Evolutionary conservation across 2,329 filamentous ascomycete species (phyloP), one percentile per base, ranked within the genome.

Genomic region (Fusarium secorum): DNA sequence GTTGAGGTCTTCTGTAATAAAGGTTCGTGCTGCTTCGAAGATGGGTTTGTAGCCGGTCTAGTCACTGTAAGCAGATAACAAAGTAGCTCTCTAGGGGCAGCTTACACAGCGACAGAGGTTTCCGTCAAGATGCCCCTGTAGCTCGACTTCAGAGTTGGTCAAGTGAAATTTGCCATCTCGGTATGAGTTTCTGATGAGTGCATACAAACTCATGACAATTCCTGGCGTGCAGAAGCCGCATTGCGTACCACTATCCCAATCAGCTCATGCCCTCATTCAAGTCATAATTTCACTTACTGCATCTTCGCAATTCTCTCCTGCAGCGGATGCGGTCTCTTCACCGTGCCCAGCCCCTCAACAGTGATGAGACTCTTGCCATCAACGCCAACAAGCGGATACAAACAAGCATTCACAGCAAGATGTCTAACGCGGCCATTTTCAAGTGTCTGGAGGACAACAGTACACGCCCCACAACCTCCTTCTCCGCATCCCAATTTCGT

Each of bases 51-150:
- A 58, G 20, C 55, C 55, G 1, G 55, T 58, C 55, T 58, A 15
- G 17, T 9, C 2, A 3, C 11, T 32, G 15, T 58, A 7, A 58
- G 33, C 11, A 11, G 14, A 18, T 10, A 0, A 7, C 0, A 3
- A 11, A 3, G 0, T 11, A 5, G 11, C 1, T 15, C 0, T 14
- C 1, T 0, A 8, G 7, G 3, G 11, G 2, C 2, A 8, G 1
- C 53, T 56, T 56, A 56, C 55, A 4, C 55, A 58, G 4, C 55
- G n/a, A 11, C 55, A 58, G 2, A 58, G 55, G 1, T 58, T 58
- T 9, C 55, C 55, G 5, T 58, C 45, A 0, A 58, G 45, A 26
- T 58, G 55, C 1, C 55, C 55, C 22, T 39, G 44, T n/a, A 58
- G 11, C 4, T 58, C 55, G 2, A 53, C 55, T 24, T 58, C 55